phyloP scores from a whole-genome alignment of 2,329 filamentous ascomycete species.

The Aspergillus cejpii region DNA sequence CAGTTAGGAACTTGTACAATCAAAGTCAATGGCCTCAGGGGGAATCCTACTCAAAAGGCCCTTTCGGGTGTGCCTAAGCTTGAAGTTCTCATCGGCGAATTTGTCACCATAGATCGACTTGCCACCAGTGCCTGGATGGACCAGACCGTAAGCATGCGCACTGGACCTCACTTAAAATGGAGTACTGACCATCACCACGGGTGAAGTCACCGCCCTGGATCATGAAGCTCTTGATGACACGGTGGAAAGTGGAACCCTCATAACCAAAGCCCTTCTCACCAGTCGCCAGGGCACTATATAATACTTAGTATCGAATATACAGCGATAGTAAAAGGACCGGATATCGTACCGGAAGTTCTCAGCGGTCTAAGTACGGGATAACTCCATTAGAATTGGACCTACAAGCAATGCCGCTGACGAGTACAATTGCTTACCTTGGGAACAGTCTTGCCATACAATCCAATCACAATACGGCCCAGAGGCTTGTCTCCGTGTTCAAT shows the following conservation, averaged over 20 bases:
- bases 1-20: not conserved
- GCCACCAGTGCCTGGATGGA: constrained; percentile 51
- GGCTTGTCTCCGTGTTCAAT: constrained; percentile 57
- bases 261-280: constrained; percentile 63
- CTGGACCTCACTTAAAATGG: not conserved
- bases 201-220: constrained; percentile 66
- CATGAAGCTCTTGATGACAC: constrained; percentile 65
- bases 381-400: constrained; percentile 9
- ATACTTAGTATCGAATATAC: constrained; percentile 6
- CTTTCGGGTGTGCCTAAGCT: constrained; percentile 61
- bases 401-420: not conserved
- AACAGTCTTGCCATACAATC: constrained; percentile 61
- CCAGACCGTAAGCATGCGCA: constrained; percentile 9
- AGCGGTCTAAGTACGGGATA: constrained; percentile 47
- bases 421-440: constrained; percentile 47
- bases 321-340: not conserved
- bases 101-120: constrained; percentile 63
- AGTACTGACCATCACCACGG: constrained; percentile 48
- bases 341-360: constrained; percentile 55
- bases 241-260: constrained; percentile 61
- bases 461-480: constrained; percentile 56
- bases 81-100: constrained; percentile 66
- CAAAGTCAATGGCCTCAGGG: not conserved
- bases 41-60: constrained; percentile 51
- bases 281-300: constrained; percentile 50